Base-by-base conservation (phyloP, 768 basidiomycete genomes). In the Mycena olivaceomarginata region DNA sequence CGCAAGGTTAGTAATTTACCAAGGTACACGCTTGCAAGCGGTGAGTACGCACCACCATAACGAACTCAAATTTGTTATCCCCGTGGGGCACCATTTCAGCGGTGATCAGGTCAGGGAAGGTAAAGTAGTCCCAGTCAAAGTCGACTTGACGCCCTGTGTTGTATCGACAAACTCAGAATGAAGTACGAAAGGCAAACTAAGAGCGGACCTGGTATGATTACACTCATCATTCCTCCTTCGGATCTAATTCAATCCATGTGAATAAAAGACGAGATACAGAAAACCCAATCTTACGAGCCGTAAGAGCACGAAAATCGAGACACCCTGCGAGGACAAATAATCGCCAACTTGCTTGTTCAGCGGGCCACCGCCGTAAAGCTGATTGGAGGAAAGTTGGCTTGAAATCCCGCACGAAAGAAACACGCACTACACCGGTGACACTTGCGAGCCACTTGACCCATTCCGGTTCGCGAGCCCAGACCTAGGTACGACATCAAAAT, bases 301-400 rank as follows among this genome's bases (percentile, higher is more conserved):
- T 87, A n/a, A 90, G 25, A 82, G 77, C 4, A 75, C 81, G 15
- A 73, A 71, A 1, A 89, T 69, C 2, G 80, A 76, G 2, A 89
- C 85, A 0, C 87, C 88, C n/a, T 83, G 78, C 20, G 80, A 75
- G 6, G 79, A 79, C 37, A 89, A 57, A 18, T 66, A 67, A n/a
- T 89, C 85, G 0, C 88, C 89, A 1, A 83, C 77, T n/a, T 82
- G 82, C 67, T 84, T 78, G 39, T 86, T 84, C 6, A 89, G 66
- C 11, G 88, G 85, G 0, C 87, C 88, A n/a, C 89, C 88, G 13
- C 84, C 86, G 60, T 80, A 89, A 0, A 79, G 9, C 89, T 89
- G 60, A 60, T 7, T 22, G 16, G 16, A 25, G 11, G 56, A 57
- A 25, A 25, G 13, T 57, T 25, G 11, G 22, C 56, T 25, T 57